Conservation (phyloP, 257 asterid species). For the Thymus mandschuricus region DNA sequence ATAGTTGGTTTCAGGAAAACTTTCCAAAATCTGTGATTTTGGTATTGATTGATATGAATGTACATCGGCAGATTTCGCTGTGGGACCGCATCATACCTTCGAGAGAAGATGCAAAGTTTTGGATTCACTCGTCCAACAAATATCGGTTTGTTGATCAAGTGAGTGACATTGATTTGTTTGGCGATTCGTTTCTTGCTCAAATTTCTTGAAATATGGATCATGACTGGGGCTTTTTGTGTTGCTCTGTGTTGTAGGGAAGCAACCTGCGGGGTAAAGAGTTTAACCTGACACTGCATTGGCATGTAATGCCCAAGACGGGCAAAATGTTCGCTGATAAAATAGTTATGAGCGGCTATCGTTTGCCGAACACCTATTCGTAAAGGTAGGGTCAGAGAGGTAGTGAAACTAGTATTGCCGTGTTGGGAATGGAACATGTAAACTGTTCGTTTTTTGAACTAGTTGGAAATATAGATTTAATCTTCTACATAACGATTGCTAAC, state of each 20-base stretch:
- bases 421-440: too few relatives aligned
- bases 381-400: neutral
- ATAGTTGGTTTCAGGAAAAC: neutral
- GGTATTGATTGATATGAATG: neutral
- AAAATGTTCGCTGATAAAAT: slow-evolving; percentile 74
- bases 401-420: too few relatives aligned
- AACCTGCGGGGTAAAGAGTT: slow-evolving; percentile 75
- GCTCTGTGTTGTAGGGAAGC: slow-evolving; percentile 62
- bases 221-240: neutral
- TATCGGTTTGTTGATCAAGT: slow-evolving; percentile 72
- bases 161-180: neutral
- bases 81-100: slow-evolving; percentile 80
- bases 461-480: neutral
- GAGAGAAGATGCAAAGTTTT: slow-evolving; percentile 57
- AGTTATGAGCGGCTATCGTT: slow-evolving; percentile 24
- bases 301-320: slow-evolving; percentile 92
- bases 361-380: slow-evolving; percentile 11
- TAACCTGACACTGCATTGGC: slow-evolving; percentile 90
- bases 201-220: neutral
- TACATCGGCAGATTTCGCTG: slow-evolving; percentile 50
- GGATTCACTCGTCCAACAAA: slow-evolving; percentile 65
- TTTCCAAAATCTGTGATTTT: neutral
- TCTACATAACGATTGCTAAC: neutral
- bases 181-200: neutral
- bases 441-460: too few relatives aligned